A percentile compares a stretch with the other conserved stretches of the same genome.
phyloP scores from a whole-genome alignment of 768 basidiomycete genomes.

The Lactarius tabidus region DNA sequence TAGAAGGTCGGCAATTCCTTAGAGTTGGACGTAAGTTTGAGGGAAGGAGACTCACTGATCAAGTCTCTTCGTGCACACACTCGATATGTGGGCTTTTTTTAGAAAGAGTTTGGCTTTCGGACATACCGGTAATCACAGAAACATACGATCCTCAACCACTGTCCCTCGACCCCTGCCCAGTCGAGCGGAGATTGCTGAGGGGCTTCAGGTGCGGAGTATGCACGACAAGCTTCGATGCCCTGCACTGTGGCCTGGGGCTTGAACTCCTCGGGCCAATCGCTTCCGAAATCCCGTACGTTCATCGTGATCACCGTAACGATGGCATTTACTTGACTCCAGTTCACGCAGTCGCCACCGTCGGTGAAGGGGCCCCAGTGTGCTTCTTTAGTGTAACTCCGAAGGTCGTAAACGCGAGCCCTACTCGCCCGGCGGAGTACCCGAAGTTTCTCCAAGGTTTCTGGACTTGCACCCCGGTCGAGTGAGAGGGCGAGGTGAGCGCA shows the following conservation, averaged over 20 bases:
- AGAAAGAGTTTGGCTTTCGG: constrained; percentile 1
- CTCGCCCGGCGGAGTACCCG: constrained; percentile 41
- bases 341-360: constrained; percentile 37
- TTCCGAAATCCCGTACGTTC: constrained; percentile 45
- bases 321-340: constrained; percentile 64
- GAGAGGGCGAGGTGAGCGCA: constrained; percentile 48
- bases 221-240: constrained; percentile 48
- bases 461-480: constrained; percentile 34
- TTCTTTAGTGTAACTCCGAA: constrained; percentile 49
- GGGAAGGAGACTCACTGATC: constrained; percentile 36
- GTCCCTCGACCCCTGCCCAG: constrained; percentile 75
- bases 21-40: constrained; percentile 4
- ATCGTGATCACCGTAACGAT: constrained; percentile 50
- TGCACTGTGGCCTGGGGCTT: constrained; percentile 8
- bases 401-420: constrained; percentile 59
- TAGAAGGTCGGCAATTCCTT: constrained; percentile 8
- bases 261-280: constrained; percentile 20
- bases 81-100: background rate
- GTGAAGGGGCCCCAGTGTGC: constrained; percentile 60
- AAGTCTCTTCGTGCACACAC: constrained; percentile 34
- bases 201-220: constrained; percentile 50
- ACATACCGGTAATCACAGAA: constrained; percentile 74
- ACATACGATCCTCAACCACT: constrained; percentile 70
- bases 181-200: constrained; percentile 38
- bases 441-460: constrained; percentile 27